These are phyloP conservation scores for Termitomyces sp. DNA, from an alignment of 768 basidiomycete species.

Conservation along the genomic window DNA sequence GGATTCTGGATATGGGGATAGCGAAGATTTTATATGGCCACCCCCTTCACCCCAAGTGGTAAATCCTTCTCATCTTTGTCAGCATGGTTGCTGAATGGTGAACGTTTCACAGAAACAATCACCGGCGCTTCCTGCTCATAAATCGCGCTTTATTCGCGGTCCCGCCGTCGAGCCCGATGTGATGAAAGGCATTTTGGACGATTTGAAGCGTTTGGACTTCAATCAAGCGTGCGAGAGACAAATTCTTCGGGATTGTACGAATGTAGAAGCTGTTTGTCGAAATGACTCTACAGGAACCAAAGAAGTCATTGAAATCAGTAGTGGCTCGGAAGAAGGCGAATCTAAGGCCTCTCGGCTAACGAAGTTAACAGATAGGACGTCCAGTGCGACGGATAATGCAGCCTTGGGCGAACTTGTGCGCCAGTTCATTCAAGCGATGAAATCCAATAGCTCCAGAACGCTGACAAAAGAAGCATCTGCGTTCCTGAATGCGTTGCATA, in stretches of 20 bases:
- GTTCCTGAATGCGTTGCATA: slow-evolving; percentile 65
- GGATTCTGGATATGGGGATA: slow-evolving; percentile 51
- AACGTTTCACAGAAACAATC: slow-evolving; percentile 5
- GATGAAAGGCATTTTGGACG: slow-evolving; percentile 53
- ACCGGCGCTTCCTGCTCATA: slow-evolving; percentile 20
- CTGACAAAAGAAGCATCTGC: slow-evolving; percentile 66
- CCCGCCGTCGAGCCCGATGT: slow-evolving; percentile 31
- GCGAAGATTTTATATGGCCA: slow-evolving; percentile 70
- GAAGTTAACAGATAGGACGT: slow-evolving; percentile 37
- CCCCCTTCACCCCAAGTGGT: slow-evolving; percentile 38
- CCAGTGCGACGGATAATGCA: slow-evolving; percentile 46
- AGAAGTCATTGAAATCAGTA: slow-evolving; percentile 45
- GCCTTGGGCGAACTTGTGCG: slow-evolving; percentile 47
- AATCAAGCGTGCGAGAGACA: slow-evolving; percentile 30
- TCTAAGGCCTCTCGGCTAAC: slow-evolving; percentile 52
- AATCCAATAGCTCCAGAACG: slow-evolving; percentile 59
- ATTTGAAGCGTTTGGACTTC: slow-evolving; percentile 54
- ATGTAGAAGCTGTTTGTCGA: slow-evolving; percentile 32
- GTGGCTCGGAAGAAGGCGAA: slow-evolving; percentile 29
- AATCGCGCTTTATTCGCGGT: slow-evolving; percentile 29
- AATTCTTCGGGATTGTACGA: slow-evolving; percentile 47
- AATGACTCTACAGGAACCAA: slow-evolving; percentile 13
- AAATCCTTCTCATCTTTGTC: neutral
- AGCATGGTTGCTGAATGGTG: neutral
- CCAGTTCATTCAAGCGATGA: slow-evolving; percentile 59